Evolutionary conservation across 176 grass and related monocot species (phyloP).

Genomic region (Leersia perrieri): DNA sequence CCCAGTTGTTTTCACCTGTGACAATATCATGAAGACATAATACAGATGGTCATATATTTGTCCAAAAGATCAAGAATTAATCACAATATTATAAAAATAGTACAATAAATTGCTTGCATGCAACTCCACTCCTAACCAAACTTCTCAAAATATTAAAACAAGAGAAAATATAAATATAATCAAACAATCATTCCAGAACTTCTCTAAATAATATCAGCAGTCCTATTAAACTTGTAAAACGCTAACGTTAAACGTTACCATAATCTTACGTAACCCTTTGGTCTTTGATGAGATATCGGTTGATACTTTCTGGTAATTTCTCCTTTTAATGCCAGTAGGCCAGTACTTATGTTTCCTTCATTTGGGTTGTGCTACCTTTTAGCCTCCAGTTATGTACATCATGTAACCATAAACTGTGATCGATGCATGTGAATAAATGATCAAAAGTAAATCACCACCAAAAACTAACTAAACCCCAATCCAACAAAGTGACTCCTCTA

Average conservation of each 20-base stretch:
- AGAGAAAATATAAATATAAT: neutral
- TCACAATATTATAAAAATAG: neutral
- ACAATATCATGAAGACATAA: constrained; percentile 13
- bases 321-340: too few species aligned
- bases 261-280: neutral
- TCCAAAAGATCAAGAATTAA: neutral
- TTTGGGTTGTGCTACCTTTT: too few species aligned
- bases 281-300: neutral
- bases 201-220: neutral
- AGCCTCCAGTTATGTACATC: too few species aligned
- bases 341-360: too few species aligned
- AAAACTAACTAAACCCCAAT: too few species aligned
- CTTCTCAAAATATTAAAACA: constrained; percentile 16
- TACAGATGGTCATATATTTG: constrained; percentile 22
- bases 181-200: neutral
- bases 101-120: neutral
- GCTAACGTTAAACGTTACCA: neutral
- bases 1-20: constrained; percentile 6
- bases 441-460: too few species aligned
- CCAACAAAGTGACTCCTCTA: too few species aligned
- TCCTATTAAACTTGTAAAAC: neutral
- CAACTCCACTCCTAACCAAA: neutral
- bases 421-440: too few species aligned
- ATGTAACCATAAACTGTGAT: too few species aligned
- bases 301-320: neutral